A percentile compares a stretch with the other conserved stretches of the same genome.
Evolutionary conservation across 208 protist species (phyloP).

Genomic region (Acanthamoeba castellanii): DNA sequence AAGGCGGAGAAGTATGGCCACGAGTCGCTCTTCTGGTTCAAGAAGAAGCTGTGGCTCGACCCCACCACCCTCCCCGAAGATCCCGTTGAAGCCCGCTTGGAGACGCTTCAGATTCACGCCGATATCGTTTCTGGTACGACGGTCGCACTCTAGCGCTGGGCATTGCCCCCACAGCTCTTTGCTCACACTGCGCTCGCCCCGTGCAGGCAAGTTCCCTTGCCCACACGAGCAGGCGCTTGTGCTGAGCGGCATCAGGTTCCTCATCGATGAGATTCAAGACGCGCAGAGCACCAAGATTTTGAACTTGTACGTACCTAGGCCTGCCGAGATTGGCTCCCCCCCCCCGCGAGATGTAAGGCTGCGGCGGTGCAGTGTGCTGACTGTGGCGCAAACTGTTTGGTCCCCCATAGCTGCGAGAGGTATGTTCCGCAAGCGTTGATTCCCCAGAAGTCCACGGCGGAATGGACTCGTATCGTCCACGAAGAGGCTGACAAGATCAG

Average conservation of each 20-base stretch:
- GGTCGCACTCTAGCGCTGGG: too few species aligned
- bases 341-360: background rate
- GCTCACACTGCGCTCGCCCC: too few species aligned
- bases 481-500: background rate
- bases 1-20: slow-evolving; percentile 29
- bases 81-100: background rate
- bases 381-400: background rate
- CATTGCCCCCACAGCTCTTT: too few species aligned
- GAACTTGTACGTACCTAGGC: background rate
- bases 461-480: background rate
- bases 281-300: background rate
- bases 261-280: slow-evolving; percentile 1
- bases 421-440: background rate
- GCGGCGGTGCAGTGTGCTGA: too few species aligned
- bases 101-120: slow-evolving; percentile 5
- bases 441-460: background rate
- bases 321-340: background rate
- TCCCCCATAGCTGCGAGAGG: background rate
- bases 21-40: slow-evolving; percentile 6
- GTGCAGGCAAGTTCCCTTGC: background rate
- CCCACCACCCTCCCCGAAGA: background rate
- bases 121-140: background rate
- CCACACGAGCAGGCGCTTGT: background rate
- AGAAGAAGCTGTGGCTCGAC: slow-evolving; percentile 47
- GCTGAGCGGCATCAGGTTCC: background rate